Evolutionary conservation across 2,329 filamentous ascomycete genomes (phyloP).

Genomic region (Tolypocladium tundrense): DNA sequence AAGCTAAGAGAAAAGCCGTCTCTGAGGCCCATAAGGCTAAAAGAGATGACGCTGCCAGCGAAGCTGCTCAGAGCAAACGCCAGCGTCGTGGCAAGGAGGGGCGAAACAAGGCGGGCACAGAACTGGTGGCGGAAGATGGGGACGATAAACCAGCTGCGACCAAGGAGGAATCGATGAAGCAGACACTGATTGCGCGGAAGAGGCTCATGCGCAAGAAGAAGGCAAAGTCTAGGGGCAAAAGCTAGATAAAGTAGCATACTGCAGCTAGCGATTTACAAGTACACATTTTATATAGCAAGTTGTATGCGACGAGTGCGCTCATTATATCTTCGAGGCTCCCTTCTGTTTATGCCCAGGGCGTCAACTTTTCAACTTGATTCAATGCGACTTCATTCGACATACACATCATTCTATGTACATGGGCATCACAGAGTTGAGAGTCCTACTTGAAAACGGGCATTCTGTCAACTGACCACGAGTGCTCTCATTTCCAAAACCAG

Average conservation of each 20-base stretch:
- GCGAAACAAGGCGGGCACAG: neutral
- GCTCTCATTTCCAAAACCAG: slow-evolving; percentile 30
- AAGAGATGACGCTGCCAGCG: slow-evolving; percentile 17
- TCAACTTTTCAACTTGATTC: neutral
- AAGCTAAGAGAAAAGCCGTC: slow-evolving; percentile 7
- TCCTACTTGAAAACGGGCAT: neutral
- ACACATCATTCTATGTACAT: neutral
- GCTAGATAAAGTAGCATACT: neutral
- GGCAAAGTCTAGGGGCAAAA: slow-evolving; percentile 23
- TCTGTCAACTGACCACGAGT: too few relatives aligned
- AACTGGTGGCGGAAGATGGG: neutral
- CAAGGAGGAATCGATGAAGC: slow-evolving; percentile 35
- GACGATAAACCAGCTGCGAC: slow-evolving; percentile 22
- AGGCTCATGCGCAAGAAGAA: slow-evolving; percentile 67
- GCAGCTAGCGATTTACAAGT: neutral
- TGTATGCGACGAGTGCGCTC: neutral
- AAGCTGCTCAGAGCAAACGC: neutral
- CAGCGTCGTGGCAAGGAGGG: neutral
- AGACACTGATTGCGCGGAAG: slow-evolving; percentile 80
- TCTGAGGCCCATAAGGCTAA: slow-evolving; percentile 16
- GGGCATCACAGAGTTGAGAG: neutral
- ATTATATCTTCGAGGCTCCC: neutral
- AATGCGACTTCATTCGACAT: neutral
- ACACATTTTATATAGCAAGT: neutral
- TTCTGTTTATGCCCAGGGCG: too few relatives aligned